Evolutionary conservation across 2,329 filamentous ascomycete genomes (phyloP), one percentile per base, ranked within the genome.

Genomic region (Alternaria ventricosa): DNA sequence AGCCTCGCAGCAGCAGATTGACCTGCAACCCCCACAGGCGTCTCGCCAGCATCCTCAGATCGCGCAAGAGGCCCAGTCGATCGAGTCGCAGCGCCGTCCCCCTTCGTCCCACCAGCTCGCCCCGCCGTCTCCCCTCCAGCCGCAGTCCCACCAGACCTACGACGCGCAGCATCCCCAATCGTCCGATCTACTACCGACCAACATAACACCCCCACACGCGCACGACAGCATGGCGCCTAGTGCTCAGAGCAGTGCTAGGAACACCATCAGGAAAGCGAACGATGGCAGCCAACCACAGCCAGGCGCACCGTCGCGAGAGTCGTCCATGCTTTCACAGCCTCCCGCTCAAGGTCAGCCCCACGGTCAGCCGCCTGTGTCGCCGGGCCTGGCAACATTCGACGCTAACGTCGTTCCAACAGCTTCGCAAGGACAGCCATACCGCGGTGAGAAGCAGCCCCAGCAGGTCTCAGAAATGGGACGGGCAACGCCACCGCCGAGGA

Each of bases 401-500:
- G 77, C 82, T 71, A 82, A 82, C 65, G 79, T 82, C 59, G 81
- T 83, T 28, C 82, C 82, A 65, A 75, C 79, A 73, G 75, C 76
- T 64, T 79, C 82, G 56, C 82, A 84, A 74, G 80, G 80, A 3
- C 80, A 82, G 65, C 80, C 81, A 54, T 82, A 81, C 65, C 78
- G 79, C 41, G 77, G 81, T 23, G 76, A 78, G 60, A 76, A 80
- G 64, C 73, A 74, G 60, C 66, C 67, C 9, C 75, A 78, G 58
- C 73, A 68, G 49, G 64, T 45, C 10, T 63, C 61, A 20, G 79
- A 82, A 22, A 71, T 77, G 62, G 80, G 80, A 55, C 77, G 78
- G 44, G 77, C 76, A 47, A 85, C 83, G 41, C 83, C 84, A n/a
- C 82, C 84, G 59, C 82, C 83, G 43, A 79, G 81, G 53, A 63